Evolutionary conservation across 768 basidiomycete species (phyloP).

Genomic region (Daedaleopsis nitida): DNA sequence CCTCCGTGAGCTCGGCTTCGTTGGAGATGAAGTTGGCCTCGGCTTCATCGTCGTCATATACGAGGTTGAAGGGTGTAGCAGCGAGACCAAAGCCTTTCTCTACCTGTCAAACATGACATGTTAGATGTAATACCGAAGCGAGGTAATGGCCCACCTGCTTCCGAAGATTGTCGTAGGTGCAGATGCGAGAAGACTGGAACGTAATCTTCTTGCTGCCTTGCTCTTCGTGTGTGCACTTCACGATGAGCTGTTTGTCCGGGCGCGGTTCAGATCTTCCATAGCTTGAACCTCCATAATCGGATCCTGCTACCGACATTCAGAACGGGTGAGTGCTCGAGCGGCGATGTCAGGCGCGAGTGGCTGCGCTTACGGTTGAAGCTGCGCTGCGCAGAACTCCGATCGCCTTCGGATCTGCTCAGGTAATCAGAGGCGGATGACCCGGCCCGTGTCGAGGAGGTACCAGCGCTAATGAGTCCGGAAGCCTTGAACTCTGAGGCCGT

Average conservation of each 20-base stretch:
- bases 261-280: slow-evolving; percentile 40
- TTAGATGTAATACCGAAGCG: not conserved
- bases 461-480: too few species aligned
- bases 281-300: slow-evolving; percentile 30
- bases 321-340: slow-evolving; percentile 4
- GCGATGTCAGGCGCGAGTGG: not conserved
- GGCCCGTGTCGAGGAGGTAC: not conserved
- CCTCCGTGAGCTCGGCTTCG: slow-evolving; percentile 80
- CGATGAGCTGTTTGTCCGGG: slow-evolving; percentile 76
- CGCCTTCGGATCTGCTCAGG: not conserved
- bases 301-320: slow-evolving; percentile 26
- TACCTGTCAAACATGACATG: slow-evolving; percentile 49
- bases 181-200: slow-evolving; percentile 78
- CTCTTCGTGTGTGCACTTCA: slow-evolving; percentile 80
- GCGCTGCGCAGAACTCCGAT: not conserved
- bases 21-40: slow-evolving; percentile 69
- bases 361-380: slow-evolving; percentile 24
- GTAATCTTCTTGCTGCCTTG: slow-evolving; percentile 71
- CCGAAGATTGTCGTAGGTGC: slow-evolving; percentile 73
- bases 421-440: not conserved
- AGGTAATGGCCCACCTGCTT: slow-evolving; percentile 55
- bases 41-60: slow-evolving; percentile 89
- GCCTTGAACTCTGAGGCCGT: too few species aligned
- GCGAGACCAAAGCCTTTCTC: slow-evolving; percentile 83
- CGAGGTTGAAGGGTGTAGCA: slow-evolving; percentile 67